Conservation (phyloP, 306 rosid species). For the Myrica gale region DNA sequence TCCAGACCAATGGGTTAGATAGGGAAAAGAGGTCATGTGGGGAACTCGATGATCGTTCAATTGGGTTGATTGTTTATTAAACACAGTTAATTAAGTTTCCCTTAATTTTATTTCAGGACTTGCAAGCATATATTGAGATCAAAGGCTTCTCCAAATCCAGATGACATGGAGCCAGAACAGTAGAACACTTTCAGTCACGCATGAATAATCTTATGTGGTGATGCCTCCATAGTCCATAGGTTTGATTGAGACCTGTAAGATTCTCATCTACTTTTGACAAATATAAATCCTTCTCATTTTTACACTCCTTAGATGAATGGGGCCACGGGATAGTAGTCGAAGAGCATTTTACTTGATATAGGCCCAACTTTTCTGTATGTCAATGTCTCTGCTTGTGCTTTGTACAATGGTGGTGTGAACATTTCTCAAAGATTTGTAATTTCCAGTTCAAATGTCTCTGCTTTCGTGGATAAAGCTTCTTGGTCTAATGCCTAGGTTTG, state of each 20-base stretch:
- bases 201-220: slow-evolving; percentile 29
- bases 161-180: slow-evolving; percentile 43
- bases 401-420: not conserved
- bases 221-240: slow-evolving; percentile 18
- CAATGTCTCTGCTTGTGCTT: not conserved
- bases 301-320: slow-evolving; percentile 17
- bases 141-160: slow-evolving; percentile 39
- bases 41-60: not conserved
- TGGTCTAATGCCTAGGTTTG: not conserved
- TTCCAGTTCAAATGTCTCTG: not conserved
- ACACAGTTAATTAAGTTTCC: not conserved
- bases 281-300: not conserved
- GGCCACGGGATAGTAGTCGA: not conserved
- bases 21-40: not conserved
- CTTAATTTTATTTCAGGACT: slow-evolving; percentile 48
- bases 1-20: not conserved
- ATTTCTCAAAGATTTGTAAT: not conserved
- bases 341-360: slow-evolving; percentile 7
- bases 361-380: slow-evolving; percentile 11
- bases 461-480: not conserved
- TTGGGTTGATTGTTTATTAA: too few species aligned
- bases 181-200: slow-evolving; percentile 39
- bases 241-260: slow-evolving; percentile 1
- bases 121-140: slow-evolving; percentile 48
- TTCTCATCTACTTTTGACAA: slow-evolving; percentile 31